Evolutionary conservation across 768 basidiomycete genomes (phyloP), one percentile per base, ranked within the genome.

Genomic region (Gautieria morchelliformis): DNA sequence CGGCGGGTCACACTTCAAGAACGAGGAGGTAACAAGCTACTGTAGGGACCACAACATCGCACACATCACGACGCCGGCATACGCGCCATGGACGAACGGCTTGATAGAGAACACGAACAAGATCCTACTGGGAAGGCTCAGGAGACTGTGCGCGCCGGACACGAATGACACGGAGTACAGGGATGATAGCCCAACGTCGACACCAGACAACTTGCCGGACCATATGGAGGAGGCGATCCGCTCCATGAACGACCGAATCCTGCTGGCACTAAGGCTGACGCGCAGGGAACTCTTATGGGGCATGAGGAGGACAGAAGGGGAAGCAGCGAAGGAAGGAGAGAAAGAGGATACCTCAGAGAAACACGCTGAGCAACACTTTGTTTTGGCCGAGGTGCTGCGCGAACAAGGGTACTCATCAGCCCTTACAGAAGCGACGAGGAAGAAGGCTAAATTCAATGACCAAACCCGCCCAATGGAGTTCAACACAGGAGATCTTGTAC

Each of bases 61-160:
- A 30, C 57, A 63, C 4, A 60, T 68, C 11, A 59, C 68, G 0
- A 58, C 63, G 0, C 42, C 71, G 11, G 69, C 70, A 1, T 76
- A 76, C 51, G 64, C 72, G 10, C 74, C 73, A 7, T 76, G 74
- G 75, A 60, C 74, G 14, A 75, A 74, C 52, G 69, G 73, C 0
- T 60, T 73, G 0, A 63, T 72, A 0, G 69, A 74, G 40, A 67
- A 67, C 3, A 61, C 66, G 0, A 76, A 77, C 59, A 64, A 63
- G 9, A 39, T 68, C 0, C 60, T 76, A 0, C 60, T 75, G 0
- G 51, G 63, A 8, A 14, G 61, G 0, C 59, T 76, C 1, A 62
- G 62, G 19, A 44, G 66, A 0, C 52, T 75, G 5, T 74, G 74
- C 40, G 65, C 74, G 1, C 30, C 27, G 12, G 19, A 22, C 35